phyloP scores from a whole-genome alignment of 1,284 basidiomycete genomes.

The Stereum hirsutum region DNA sequence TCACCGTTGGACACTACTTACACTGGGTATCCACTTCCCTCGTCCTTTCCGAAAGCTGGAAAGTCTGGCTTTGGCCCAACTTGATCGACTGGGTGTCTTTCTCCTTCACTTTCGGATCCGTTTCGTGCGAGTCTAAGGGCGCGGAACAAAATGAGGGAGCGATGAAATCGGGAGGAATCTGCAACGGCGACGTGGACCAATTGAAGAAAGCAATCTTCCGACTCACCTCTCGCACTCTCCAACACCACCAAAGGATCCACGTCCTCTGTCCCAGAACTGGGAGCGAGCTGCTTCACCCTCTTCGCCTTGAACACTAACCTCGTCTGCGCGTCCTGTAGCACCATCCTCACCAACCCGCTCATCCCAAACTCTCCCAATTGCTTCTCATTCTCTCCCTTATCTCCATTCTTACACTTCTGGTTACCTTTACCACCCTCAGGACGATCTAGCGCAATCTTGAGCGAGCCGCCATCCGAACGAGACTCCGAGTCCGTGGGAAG shows the following conservation, averaged over 20 bases:
- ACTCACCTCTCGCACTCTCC: no score
- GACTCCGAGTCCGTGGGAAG: no score
- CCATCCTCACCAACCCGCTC: slow-evolving; percentile 74
- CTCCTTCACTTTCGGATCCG: slow-evolving; percentile 36
- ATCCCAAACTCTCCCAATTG: slow-evolving; percentile 53
- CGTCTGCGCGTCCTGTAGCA: slow-evolving; percentile 91
- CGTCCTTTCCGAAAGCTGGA: slow-evolving; percentile 63
- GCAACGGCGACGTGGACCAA: no score
- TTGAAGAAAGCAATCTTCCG: no score
- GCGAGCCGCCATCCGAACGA: slow-evolving; percentile 29
- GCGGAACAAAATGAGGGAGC: slow-evolving; percentile 24
- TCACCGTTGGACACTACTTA: slow-evolving; percentile 84
- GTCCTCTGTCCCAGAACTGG: slow-evolving; percentile 70
- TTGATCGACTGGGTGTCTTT: no score
- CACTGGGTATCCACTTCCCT: no score
- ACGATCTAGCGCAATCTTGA: slow-evolving; percentile 22
- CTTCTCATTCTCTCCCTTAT: no score
- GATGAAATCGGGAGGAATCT: background rate
- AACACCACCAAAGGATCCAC: slow-evolving; percentile 80
- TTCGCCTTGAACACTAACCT: slow-evolving; percentile 91
- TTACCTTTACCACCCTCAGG: background rate
- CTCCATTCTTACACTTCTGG: no score
- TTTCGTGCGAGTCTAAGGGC: slow-evolving; percentile 32
- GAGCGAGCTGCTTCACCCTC: slow-evolving; percentile 79
- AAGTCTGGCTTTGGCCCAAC: slow-evolving; percentile 52